Percentiles rank a stretch among this genome's conserved stretches.
phyloP scores from a whole-genome alignment of 2,329 filamentous ascomycete genomes.

The Phaeosphaeriaceae sp. region DNA sequence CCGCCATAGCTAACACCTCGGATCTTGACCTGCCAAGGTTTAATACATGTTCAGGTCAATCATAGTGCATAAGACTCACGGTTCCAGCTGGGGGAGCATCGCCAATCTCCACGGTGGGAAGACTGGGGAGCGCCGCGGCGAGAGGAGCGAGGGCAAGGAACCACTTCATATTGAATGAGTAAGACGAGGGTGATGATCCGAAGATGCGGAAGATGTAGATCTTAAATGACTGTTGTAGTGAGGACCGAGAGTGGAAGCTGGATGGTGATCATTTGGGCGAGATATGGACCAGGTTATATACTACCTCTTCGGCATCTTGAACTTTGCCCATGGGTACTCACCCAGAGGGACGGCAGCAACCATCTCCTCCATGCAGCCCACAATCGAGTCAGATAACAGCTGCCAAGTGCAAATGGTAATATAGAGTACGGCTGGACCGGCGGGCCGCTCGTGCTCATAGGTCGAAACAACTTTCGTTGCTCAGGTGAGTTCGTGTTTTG shows the following conservation, averaged over 20 bases:
- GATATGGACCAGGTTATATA: slow-evolving; percentile 42
- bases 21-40: slow-evolving; percentile 49
- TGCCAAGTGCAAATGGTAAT: slow-evolving; percentile 42
- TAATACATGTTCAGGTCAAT: slow-evolving; percentile 6
- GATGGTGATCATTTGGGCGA: slow-evolving; percentile 40
- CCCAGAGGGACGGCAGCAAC: slow-evolving; percentile 19
- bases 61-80: slow-evolving; percentile 18
- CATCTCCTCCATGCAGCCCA: slow-evolving; percentile 20
- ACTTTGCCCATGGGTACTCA: slow-evolving; percentile 9
- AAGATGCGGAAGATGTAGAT: slow-evolving; percentile 18
- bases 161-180: slow-evolving; percentile 47
- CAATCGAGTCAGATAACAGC: slow-evolving; percentile 27
- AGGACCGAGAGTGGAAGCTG: slow-evolving; percentile 32
- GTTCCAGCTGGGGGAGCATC: slow-evolving; percentile 39
- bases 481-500: slow-evolving; percentile 43
- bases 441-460: slow-evolving; percentile 37
- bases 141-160: slow-evolving; percentile 43
- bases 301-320: slow-evolving; percentile 23
- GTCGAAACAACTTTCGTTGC: slow-evolving; percentile 24
- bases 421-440: slow-evolving; percentile 44
- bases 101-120: slow-evolving; percentile 26
- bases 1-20: slow-evolving; percentile 56
- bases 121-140: slow-evolving; percentile 36
- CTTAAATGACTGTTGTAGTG: slow-evolving; percentile 22
- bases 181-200: slow-evolving; percentile 17